phyloP scores from a whole-genome alignment of 805 yeast species.

The Saturnispora mendoncae region DNA sequence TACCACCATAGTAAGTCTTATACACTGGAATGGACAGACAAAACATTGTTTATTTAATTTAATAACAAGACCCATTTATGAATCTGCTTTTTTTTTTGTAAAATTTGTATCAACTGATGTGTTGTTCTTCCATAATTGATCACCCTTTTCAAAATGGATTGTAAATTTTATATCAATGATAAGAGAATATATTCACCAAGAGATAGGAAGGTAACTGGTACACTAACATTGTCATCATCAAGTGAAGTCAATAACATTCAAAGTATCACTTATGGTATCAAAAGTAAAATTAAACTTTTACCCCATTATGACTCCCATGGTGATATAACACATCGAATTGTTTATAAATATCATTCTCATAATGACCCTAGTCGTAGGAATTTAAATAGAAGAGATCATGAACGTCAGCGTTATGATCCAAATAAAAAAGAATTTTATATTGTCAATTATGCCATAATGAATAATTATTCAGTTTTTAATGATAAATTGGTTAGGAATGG shows the following conservation, averaged over 20 bases:
- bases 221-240: neutral
- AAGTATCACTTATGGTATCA: neutral
- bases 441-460: neutral
- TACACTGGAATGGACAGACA: conserved; percentile 19
- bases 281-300: neutral
- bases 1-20: conserved; percentile 14
- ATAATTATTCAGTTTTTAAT: neutral
- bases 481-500: neutral
- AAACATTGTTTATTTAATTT: no score
- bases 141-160: no score
- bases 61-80: no score
- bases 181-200: neutral
- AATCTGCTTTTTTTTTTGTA: no score
- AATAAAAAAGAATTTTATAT: neutral
- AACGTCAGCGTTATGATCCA: neutral
- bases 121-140: no score
- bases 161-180: conserved; percentile 1
- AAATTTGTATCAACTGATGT: no score
- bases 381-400: neutral
- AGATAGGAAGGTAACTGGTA: neutral
- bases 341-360: neutral
- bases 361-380: neutral
- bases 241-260: neutral
- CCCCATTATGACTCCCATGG: conserved; percentile 2
- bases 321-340: neutral